Conservation (phyloP, 2,329 filamentous ascomycete species). For the Aspergillus aculeatus region DNA sequence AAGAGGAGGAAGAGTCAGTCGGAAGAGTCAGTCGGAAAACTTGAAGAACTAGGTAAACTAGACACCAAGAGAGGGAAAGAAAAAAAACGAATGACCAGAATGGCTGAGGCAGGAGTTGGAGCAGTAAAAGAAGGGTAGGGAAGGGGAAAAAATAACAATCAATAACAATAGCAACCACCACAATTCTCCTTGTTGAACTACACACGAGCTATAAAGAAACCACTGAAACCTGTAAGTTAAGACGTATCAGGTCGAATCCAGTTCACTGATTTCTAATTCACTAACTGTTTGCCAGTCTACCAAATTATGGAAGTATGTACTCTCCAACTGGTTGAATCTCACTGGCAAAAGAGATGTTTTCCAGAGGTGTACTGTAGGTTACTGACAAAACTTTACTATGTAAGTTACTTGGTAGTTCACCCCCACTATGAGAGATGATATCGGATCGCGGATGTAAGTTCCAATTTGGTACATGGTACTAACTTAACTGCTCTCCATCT, state of each 20-base stretch:
- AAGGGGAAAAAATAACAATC: not conserved
- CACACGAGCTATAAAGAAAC: too few species aligned
- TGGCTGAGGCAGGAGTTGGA: conserved; percentile 12
- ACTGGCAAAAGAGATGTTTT: not conserved
- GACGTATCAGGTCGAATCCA: too few species aligned
- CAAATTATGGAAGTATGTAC: too few species aligned
- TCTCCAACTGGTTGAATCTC: too few species aligned
- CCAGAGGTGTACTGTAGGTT: too few species aligned
- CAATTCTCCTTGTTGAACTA: not conserved
- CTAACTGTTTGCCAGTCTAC: too few species aligned
- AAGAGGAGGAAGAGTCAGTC: not conserved
- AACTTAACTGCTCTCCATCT: not conserved
- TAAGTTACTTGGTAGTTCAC: not conserved
- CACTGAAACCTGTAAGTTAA: too few species aligned
- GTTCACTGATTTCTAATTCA: too few species aligned
- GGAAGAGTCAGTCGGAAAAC: not conserved
- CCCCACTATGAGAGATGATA: not conserved
- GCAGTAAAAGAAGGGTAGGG: not conserved
- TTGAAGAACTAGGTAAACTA: not conserved
- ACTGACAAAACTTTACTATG: too few species aligned
- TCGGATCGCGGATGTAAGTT: not conserved
- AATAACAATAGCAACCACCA: not conserved
- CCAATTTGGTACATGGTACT: too few species aligned
- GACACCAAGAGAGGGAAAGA: conserved; percentile 1
- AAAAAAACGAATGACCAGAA: conserved; percentile 2